These are phyloP conservation scores for Xylaria palmicola DNA, from an alignment of 495 filamentous ascomycete species.

Conservation along the genomic window DNA sequence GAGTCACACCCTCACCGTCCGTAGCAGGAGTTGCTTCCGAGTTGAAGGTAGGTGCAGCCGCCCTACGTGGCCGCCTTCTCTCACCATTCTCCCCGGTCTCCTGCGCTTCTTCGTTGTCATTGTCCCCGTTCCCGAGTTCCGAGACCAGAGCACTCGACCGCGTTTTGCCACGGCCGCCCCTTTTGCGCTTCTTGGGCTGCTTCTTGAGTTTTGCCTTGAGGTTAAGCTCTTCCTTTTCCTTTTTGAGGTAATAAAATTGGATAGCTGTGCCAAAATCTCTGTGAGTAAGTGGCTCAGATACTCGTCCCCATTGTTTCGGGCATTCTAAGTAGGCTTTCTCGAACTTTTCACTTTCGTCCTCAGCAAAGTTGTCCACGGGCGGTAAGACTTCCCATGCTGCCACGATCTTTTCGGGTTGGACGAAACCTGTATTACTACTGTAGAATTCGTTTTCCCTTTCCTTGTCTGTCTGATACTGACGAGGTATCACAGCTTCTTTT, in stretches of 20 bases:
- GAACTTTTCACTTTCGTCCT: conserved; percentile 74
- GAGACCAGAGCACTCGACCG: conserved; percentile 75
- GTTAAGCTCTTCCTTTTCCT: conserved; percentile 81
- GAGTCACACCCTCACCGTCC: conserved; percentile 56
- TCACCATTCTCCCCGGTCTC: conserved; percentile 53
- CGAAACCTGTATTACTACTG: conserved; percentile 69
- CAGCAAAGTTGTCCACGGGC: conserved; percentile 77
- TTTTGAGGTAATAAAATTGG: conserved; percentile 92
- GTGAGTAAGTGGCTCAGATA: conserved; percentile 68
- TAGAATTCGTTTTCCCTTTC: conserved; percentile 57
- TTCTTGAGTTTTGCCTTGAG: conserved; percentile 84
- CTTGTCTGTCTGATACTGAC: conserved; percentile 61
- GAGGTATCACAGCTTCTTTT: conserved; percentile 81
- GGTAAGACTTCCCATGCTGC: conserved; percentile 71
- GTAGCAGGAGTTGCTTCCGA: conserved; percentile 44
- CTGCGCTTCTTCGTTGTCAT: conserved; percentile 52
- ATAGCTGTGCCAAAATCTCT: conserved; percentile 86
- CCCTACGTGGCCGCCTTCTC: conserved; percentile 52
- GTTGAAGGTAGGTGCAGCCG: conserved; percentile 52
- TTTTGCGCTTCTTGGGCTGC: conserved; percentile 63
- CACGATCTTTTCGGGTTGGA: conserved; percentile 65
- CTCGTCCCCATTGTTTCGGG: conserved; percentile 91
- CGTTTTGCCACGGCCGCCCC: conserved; percentile 56
- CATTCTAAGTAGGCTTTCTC: conserved; percentile 73
- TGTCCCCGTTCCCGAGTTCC: conserved; percentile 62